Evolutionary conservation across 2,329 filamentous ascomycete genomes (phyloP).

Genomic region (Neopestalotiopsis sp.): DNA sequence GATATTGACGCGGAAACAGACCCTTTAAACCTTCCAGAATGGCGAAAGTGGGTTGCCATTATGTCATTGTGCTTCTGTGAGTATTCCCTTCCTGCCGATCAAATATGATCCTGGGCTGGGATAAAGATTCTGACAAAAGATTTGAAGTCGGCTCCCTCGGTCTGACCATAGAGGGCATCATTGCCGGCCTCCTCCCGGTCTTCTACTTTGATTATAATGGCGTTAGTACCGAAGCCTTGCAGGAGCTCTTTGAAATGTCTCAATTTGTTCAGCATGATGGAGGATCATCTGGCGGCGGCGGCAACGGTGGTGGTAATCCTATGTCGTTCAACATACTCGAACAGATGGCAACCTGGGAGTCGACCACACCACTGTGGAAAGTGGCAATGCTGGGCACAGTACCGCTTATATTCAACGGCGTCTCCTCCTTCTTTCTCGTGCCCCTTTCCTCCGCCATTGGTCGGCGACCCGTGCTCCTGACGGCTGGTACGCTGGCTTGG

Average conservation of each 20-base stretch:
- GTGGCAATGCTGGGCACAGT: constrained; percentile 38
- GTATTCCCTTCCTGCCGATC: constrained; percentile 13
- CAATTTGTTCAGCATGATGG: not conserved
- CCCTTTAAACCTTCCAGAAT: constrained; percentile 36
- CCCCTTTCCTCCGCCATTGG: constrained; percentile 43
- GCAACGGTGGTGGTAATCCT: no score
- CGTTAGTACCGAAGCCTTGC: constrained; percentile 33
- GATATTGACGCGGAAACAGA: constrained; percentile 23
- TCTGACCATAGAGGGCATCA: constrained; percentile 32
- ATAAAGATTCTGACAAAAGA: constrained; percentile 10
- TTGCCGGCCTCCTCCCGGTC: constrained; percentile 38
- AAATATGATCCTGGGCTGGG: constrained; percentile 34
- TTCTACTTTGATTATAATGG: constrained; percentile 41
- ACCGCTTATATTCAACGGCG: constrained; percentile 41
- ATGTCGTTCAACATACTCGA: constrained; percentile 26
- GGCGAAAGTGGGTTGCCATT: constrained; percentile 38
- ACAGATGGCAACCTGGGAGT: constrained; percentile 35
- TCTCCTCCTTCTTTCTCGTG: constrained; percentile 41
- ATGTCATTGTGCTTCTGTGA: constrained; percentile 35
- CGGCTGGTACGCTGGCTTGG: constrained; percentile 39
- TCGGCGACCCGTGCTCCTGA: constrained; percentile 40
- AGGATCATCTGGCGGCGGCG: no score
- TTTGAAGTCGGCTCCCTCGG: constrained; percentile 32
- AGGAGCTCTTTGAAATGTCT: constrained; percentile 18
- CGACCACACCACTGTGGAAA: constrained; percentile 28